Percentiles rank a stretch among this genome's conserved stretches.
phyloP scores from a whole-genome alignment of 208 protist genomes.

The Trypanosoma brucei region DNA sequence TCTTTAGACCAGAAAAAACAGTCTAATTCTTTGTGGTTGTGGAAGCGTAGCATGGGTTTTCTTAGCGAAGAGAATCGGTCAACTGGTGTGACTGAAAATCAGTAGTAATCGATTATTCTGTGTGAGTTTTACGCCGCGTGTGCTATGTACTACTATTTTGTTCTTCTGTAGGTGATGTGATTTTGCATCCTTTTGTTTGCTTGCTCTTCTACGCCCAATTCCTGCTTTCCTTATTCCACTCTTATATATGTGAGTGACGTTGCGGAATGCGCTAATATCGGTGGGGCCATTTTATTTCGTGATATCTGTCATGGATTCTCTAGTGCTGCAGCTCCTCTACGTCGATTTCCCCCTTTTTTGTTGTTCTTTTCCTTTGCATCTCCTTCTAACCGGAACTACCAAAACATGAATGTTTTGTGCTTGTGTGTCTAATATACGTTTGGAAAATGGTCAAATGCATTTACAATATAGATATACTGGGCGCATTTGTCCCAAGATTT shows the following conservation, averaged over 20 bases:
- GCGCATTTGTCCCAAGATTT: neutral
- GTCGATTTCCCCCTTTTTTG: neutral
- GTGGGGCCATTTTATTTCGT: too few species aligned
- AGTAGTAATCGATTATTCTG: neutral
- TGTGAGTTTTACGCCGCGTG: too few species aligned
- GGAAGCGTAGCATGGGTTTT: constrained; percentile 38
- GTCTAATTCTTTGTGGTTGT: constrained; percentile 22
- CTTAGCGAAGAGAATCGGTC: neutral
- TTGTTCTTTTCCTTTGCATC: neutral
- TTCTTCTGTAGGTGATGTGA: too few species aligned
- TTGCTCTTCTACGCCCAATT: too few species aligned
- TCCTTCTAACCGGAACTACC: neutral
- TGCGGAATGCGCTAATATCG: too few species aligned
- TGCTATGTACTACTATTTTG: too few species aligned
- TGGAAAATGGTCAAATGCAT: too few species aligned
- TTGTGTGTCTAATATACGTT: constrained; percentile 3
- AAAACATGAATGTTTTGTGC: constrained; percentile 12
- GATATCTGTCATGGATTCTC: too few species aligned
- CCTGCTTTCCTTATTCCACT: too few species aligned
- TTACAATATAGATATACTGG: constrained; percentile 1
- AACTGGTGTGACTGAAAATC: neutral
- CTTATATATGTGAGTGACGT: too few species aligned
- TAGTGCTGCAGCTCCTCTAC: neutral
- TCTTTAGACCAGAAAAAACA: neutral
- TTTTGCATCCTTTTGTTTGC: too few species aligned